Conservation (phyloP, 2,329 filamentous ascomycete genomes). For the Clarireedia homoeocarpa region DNA sequence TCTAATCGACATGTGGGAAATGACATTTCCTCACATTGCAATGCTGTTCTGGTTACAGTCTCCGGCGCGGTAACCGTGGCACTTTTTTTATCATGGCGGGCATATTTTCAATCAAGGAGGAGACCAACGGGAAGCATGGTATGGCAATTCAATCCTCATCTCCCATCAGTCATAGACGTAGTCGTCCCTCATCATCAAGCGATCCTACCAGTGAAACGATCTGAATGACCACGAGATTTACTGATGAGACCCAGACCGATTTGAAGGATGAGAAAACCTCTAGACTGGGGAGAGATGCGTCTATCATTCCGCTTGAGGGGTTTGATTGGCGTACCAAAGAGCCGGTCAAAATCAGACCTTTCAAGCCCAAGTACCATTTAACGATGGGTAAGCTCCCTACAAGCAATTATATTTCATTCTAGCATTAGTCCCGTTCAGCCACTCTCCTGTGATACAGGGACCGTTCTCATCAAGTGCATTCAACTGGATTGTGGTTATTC, state of each 20-base stretch:
- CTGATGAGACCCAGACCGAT: neutral
- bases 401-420: too few relatives aligned
- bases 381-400: constrained; percentile 49
- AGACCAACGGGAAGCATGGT: neutral
- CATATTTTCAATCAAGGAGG: neutral
- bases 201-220: neutral
- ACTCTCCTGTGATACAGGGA: too few relatives aligned
- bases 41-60: constrained; percentile 1
- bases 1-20: too few relatives aligned
- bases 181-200: neutral
- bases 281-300: neutral
- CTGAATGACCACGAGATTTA: neutral
- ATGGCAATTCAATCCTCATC: neutral
- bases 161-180: neutral
- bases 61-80: neutral
- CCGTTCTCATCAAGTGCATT: too few relatives aligned
- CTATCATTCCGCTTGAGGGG: constrained; percentile 32
- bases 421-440: too few relatives aligned
- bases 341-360: constrained; percentile 46
- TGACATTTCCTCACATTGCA: neutral
- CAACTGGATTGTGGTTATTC: too few relatives aligned
- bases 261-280: neutral
- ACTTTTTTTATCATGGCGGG: neutral
- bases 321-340: constrained; percentile 44
- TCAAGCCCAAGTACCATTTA: constrained; percentile 54